Evolutionary conservation across 1,284 basidiomycete species (phyloP).

Genomic region (Schizophyllum commune): DNA sequence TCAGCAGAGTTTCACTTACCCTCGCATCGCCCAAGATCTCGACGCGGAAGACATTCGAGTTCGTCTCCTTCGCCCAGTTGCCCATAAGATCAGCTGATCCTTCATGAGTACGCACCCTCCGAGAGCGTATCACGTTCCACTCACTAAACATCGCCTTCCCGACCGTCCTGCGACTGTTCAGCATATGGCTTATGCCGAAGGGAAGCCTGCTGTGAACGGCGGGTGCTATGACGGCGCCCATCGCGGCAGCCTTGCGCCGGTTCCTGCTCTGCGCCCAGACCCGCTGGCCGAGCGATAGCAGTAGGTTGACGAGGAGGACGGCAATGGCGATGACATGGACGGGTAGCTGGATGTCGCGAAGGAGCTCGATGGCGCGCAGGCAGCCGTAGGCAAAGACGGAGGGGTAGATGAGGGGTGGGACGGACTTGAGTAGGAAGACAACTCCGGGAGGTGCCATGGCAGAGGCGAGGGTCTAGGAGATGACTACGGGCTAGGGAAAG

Average conservation of each 20-base stretch:
- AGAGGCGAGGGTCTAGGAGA: too few relatives aligned
- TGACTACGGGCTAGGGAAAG: too few relatives aligned
- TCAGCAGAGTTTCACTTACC: not conserved
- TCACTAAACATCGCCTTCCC: not conserved
- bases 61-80: not conserved
- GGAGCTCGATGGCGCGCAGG: not conserved
- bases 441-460: constrained; percentile 8
- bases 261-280: not conserved
- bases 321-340: not conserved
- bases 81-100: not conserved
- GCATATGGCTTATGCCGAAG: not conserved
- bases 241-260: not conserved
- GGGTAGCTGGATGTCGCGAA: not conserved
- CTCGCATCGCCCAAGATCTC: not conserved
- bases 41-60: not conserved
- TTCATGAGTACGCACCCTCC: not conserved
- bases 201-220: not conserved
- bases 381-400: not conserved
- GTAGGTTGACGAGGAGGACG: not conserved
- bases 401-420: constrained; percentile 6
- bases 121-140: too few relatives aligned
- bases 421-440: constrained; percentile 4
- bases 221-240: not conserved
- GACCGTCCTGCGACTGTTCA: not conserved
- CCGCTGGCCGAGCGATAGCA: not conserved